Conservation (phyloP, 1,284 basidiomycete species). For the Trichosporon faecale region DNA sequence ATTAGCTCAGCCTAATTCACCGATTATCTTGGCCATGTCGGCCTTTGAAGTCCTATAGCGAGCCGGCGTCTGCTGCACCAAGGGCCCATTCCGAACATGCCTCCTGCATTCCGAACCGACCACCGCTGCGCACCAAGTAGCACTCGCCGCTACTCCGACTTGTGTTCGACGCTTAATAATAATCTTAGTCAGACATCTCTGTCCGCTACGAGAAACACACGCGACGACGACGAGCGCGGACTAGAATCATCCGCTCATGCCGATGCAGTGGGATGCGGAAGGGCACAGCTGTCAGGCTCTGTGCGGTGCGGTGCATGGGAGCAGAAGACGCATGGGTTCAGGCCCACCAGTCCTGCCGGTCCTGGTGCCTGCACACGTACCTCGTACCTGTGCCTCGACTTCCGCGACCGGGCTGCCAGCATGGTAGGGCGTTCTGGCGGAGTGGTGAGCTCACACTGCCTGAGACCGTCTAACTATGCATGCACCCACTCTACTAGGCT, state of each 20-base stretch:
- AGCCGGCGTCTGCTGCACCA: background rate
- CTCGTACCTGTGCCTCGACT: background rate
- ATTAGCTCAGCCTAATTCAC: background rate
- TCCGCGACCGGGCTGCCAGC: too few species aligned
- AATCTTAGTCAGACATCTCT: background rate
- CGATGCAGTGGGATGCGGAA: background rate
- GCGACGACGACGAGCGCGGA: background rate
- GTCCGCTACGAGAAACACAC: background rate
- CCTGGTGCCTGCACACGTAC: background rate
- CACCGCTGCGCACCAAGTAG: background rate
- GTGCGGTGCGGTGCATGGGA: background rate
- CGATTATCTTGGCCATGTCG: background rate
- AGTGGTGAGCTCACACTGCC: too few species aligned
- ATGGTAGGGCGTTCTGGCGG: background rate
- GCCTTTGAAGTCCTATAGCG: background rate
- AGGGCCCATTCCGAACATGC: background rate
- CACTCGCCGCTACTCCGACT: background rate
- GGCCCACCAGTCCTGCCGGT: background rate
- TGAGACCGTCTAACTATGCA: too few species aligned
- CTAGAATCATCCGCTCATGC: background rate
- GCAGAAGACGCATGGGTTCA: background rate
- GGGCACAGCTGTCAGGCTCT: background rate
- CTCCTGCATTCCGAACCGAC: background rate
- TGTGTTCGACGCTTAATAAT: background rate
- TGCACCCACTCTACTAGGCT: too few species aligned